Percentiles rank a stretch among this genome's conserved stretches.
phyloP scores from a whole-genome alignment of 208 protist species.

The Trypanosoma congolense region DNA sequence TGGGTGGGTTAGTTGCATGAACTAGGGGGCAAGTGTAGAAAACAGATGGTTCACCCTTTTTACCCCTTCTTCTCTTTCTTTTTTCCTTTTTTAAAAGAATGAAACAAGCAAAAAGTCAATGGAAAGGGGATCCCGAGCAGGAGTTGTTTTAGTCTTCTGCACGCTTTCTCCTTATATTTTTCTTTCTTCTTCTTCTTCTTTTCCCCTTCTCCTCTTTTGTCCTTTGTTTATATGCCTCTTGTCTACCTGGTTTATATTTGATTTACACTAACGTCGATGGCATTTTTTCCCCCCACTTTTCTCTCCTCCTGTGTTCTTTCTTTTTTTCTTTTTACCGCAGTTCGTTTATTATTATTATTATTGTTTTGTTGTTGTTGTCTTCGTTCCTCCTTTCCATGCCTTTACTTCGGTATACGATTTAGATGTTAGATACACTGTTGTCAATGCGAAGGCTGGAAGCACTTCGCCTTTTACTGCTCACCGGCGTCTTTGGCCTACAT shows the following conservation, averaged over 20 bases:
- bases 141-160: background rate
- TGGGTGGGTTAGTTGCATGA: no score
- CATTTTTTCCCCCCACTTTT: conserved; percentile 1
- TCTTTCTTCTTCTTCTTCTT: background rate
- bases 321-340: conserved; percentile 9
- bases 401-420: no score
- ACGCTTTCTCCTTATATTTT: background rate
- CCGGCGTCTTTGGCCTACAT: no score
- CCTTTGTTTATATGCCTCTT: background rate
- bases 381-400: no score
- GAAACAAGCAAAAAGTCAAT: background rate
- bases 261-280: background rate
- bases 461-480: no score
- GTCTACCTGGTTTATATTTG: background rate
- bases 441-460: no score
- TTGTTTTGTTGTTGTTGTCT: no score
- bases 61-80: background rate
- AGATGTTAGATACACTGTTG: no score
- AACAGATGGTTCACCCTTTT: background rate
- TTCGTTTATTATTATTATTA: no score
- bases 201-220: background rate
- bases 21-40: no score
- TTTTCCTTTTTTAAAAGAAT: background rate
- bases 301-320: conserved; percentile 17
- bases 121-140: background rate